Base-by-base conservation (phyloP, 176 grass and related monocot species). In the Tillandsia leiboldiana region DNA sequence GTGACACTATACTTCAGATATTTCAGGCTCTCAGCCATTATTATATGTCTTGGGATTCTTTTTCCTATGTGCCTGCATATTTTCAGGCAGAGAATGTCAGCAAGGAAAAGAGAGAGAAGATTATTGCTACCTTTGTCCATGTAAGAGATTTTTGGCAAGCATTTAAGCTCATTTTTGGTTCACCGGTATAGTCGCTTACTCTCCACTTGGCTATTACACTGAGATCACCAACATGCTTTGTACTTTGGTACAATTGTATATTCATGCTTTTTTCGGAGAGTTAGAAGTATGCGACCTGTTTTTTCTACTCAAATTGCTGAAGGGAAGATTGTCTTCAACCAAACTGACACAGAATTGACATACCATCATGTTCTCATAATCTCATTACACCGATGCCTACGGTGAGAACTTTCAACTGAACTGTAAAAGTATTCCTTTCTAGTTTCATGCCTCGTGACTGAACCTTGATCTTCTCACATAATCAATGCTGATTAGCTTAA, bases 101-200 rank as follows among this genome's bases (percentile, higher is more conserved):
- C 93, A 66, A 97, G 79, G 84, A 97, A 92, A 78, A 89, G 86
- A 77, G 93, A 97, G 79, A 85, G 86, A 85, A 92, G 84, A 76
- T 65, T 92, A 58, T 81, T 92, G 79, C 75, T 97, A 71, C 93
- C 93, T 79, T 79, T 97, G 58, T 97, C 93, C 22, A 90, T 92
- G 93, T 97, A 86, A 92, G 48, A 42, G 47, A 6, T 73, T 83
- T 77, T 73, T 83, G 61, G 63, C 77, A 73, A 63, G 73, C 72
- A 48, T 67, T 66, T 75, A 72, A 75, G 71, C 53, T 3, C 75
- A 82, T 75, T 79, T 76, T 79, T 48, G 75, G 71, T 52, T 75
- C 78, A 53, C 72, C 51, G 78, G 33, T 42, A 42, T 7, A 42
- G 33, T 42, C 33, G 33, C 33, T 42, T 42, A 42, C 33, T 42